These are phyloP conservation scores for Pulveroboletus sp. DNA, from an alignment of 768 basidiomycete species.

Conservation along the genomic window DNA sequence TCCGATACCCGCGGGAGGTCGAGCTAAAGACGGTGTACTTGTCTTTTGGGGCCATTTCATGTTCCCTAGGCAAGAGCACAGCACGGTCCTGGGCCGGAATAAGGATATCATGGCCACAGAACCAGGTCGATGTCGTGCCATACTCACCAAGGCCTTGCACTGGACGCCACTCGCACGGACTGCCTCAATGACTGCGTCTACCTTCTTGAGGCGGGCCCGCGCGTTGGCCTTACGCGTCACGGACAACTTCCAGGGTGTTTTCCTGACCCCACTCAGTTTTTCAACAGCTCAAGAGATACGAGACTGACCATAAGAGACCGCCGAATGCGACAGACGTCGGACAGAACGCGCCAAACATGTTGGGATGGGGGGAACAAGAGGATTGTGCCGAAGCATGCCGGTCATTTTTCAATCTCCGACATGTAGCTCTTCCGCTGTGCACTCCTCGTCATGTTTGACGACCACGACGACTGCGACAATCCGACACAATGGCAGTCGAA, in stretches of 20 bases:
- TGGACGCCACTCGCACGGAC: constrained; percentile 78
- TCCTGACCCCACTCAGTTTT: constrained; percentile 49
- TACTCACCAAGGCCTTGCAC: constrained; percentile 69
- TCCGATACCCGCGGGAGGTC: constrained; percentile 71
- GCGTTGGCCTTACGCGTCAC: constrained; percentile 89
- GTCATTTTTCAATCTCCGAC: constrained; percentile 26
- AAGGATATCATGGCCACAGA: background rate
- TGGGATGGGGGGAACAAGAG: background rate
- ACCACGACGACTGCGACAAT: constrained; percentile 14
- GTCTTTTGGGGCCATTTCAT: constrained; percentile 88
- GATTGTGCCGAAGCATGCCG: constrained; percentile 24
- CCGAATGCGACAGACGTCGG: constrained; percentile 58
- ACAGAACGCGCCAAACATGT: constrained; percentile 87
- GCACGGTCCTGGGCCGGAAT: constrained; percentile 54
- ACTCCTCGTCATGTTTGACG: constrained; percentile 14
- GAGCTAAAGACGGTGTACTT: constrained; percentile 91
- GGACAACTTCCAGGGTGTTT: constrained; percentile 91
- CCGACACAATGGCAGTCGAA: constrained; percentile 44
- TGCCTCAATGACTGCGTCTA: constrained; percentile 89
- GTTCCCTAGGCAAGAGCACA: constrained; percentile 83
- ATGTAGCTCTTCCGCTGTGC: background rate
- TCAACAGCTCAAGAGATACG: background rate
- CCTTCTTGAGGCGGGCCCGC: constrained; percentile 81
- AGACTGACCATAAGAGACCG: constrained; percentile 78
- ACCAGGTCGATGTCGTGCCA: background rate